Evolutionary conservation across 176 grass and related monocot genomes (phyloP), one percentile per base, ranked within the genome.

Genomic region (Saccharum spontaneum): DNA sequence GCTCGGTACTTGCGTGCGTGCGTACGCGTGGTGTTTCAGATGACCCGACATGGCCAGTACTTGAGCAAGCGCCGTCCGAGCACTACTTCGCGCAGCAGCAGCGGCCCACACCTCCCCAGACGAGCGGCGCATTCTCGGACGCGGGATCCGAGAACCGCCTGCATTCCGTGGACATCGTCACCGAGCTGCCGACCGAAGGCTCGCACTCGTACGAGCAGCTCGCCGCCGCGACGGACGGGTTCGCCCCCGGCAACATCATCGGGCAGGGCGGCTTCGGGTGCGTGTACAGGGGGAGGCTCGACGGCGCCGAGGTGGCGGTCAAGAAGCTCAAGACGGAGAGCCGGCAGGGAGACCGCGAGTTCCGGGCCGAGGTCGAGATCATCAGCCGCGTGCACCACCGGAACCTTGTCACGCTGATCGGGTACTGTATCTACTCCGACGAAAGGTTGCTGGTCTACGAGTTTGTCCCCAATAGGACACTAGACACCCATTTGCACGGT

Each of bases 401-500:
- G 31, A 75, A 89, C 71, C 78, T 89, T 24, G 82, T 89, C 67
- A 59, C 82, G 37, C 78, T 86, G 1, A 45, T 81, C 12, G 87
- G 87, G 2, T 85, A 59, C 64, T 89, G 87, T 4, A 75, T 89
- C 71, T 60, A 26, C 55, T 69, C 48, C 30, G 26, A 86, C 37
- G 82, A 89, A n/a, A 85, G 87, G 82, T 69, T 89, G 67, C 87
- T 89, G 17, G 87, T 85, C 1, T 89, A 89, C 57, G 87, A 86
- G 78, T 90, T 90, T 41, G 83, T 90, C 30, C 77, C 88, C 10
- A 86, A 90, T 59, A 86, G 77, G 57, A 86, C 83, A 30, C 87
- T 89, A 1, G 82, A 81, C 75, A 46, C 71, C 23, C 87, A 89
- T 59, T 46, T 89, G 11, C 87, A 85, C 30, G 87, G 87, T 86